Evolutionary conservation across 768 basidiomycete species (phyloP).

Genomic region (Scleroderma bovista): DNA sequence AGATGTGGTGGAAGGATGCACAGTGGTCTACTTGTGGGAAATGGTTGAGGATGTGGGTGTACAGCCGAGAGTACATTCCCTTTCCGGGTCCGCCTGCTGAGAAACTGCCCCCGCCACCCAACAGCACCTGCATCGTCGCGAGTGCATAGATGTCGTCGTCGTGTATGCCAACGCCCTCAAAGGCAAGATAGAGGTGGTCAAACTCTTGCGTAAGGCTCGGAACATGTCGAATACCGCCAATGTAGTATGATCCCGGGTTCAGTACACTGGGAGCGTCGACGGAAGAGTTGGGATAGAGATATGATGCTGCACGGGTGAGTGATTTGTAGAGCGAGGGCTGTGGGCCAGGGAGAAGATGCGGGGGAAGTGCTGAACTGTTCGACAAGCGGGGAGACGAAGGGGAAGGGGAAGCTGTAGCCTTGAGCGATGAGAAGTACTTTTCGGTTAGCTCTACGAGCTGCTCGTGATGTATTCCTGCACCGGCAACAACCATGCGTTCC

Average conservation of each 20-base stretch:
- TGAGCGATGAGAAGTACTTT: constrained; percentile 75
- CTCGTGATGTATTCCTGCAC: constrained; percentile 87
- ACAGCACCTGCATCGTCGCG: constrained; percentile 89
- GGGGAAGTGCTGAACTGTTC: constrained; percentile 35
- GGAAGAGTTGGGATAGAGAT: constrained; percentile 44
- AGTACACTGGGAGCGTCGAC: constrained; percentile 5
- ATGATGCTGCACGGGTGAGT: constrained; percentile 73
- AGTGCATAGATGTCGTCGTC: constrained; percentile 90
- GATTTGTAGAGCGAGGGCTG: constrained; percentile 57
- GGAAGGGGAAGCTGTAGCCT: constrained; percentile 25
- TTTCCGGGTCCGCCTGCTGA: constrained; percentile 97
- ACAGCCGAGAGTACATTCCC: constrained; percentile 97
- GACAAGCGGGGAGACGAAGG: constrained; percentile 23
- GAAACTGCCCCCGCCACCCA: constrained; percentile 95
- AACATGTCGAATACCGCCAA: constrained; percentile 77
- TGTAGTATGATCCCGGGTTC: constrained; percentile 54
- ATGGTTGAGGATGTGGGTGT: constrained; percentile 93
- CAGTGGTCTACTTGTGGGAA: constrained; percentile 94
- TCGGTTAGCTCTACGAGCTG: constrained; percentile 82
- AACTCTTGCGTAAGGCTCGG: constrained; percentile 62
- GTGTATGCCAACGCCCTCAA: constrained; percentile 86
- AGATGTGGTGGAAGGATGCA: constrained; percentile 96
- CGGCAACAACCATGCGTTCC: constrained; percentile 93
- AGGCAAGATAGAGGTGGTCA: constrained; percentile 89
- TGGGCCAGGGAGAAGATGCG: constrained; percentile 54